Base-by-base conservation (phyloP, 176 grass and related monocot genomes). In the Hordeum marinum region DNA sequence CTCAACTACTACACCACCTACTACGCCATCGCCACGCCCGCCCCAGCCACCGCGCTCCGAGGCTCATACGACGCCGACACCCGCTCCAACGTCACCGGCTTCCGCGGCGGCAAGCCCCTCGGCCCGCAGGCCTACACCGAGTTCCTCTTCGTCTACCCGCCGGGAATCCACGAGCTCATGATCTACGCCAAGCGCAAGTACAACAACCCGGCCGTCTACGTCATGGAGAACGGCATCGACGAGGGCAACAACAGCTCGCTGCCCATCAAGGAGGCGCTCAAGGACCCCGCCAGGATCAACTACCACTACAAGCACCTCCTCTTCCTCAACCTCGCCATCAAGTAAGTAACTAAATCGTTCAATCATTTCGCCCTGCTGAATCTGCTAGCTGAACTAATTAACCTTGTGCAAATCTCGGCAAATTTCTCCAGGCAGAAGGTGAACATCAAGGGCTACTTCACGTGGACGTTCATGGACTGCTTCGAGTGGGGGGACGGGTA, bases 1-100 rank as follows among this genome's bases (percentile, higher is more conserved):
- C n/a, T 94, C 26, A 97, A 97, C 79, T 97, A 97, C 72, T 97
- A 92, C 79, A 92, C 90, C 20, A 11, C 88, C 23, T 82, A 86
- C 61, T 97, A 76, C 60, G 79, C 84, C 15, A 32, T 24, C 58
- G 26, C 17, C 25, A 11, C 57, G 23, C 80, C 90, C n/a, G 79
- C 90, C 5, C 59, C 84, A 24, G 35, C 59, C 26, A 84, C 21
- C 14, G 9, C 52, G 3, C 48, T 85, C 25, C 32, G 20, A 1
- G 2, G 20, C 0, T 81, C 85, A 21, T 97, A 91, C n/a, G 10
- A 64, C 0, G 52, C 87, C 23, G 92, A 97, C 86, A 78, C 67
- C 46, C 41, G 84, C 29, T 75, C 70, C 61, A 90, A 91, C 50
- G 40, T 39, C 17, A 18, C 66, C 64, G 66, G 79, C 0, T 82